Evolutionary conservation across 371 early-diverging fungal genomes (phyloP), one percentile per base, ranked within the genome.

Genomic region (Zychaea mexicana): DNA sequence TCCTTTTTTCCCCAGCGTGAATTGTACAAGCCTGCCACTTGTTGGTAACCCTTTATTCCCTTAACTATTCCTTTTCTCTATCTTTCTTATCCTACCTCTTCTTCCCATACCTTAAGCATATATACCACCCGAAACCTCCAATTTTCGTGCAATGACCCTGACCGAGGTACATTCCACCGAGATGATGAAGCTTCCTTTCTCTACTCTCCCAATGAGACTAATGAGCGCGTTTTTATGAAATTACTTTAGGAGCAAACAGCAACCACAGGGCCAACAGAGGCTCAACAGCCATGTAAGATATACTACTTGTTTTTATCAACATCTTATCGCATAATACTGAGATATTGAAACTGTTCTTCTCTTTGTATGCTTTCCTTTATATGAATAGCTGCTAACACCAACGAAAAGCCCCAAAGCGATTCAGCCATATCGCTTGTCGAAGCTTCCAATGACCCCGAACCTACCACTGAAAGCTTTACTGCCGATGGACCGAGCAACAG

Each of bases 111-210:
- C 55, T 8, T 8, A 17, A 1, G 4, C 13, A 30, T 22, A 28
- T 54, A 32, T 54, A 30, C 33, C 33, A 54, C 24, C 21, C 24
- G 22, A 36, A 17, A 17, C n/a, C n/a, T 42, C 22, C 26, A 21
- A 8, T 19, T n/a, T 38, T 33, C n/a, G 5, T 28, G 22, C 38
- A 36, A 58, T 58, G 59, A 58, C 59, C 28, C 59, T 42, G 24
- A 58, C 38, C 38, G 59, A 58, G 59, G 59, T 58, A 58, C 27
- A 32, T 38, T 38, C 27, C 33, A 19, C 38, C 59, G 38, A 58
- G 45, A 58, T 58, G 59, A 58, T 39, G 26, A 54, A n/a, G n/a
- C n/a, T n/a, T n/a, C n/a, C n/a, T n/a, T n/a, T n/a, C n/a, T 17
- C 21, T 24, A 4, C n/a, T 19, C 22, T 24, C 2, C 22, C 13